phyloP scores from a whole-genome alignment of 192 early-diverging fungal species.

The Podila verticillata region DNA sequence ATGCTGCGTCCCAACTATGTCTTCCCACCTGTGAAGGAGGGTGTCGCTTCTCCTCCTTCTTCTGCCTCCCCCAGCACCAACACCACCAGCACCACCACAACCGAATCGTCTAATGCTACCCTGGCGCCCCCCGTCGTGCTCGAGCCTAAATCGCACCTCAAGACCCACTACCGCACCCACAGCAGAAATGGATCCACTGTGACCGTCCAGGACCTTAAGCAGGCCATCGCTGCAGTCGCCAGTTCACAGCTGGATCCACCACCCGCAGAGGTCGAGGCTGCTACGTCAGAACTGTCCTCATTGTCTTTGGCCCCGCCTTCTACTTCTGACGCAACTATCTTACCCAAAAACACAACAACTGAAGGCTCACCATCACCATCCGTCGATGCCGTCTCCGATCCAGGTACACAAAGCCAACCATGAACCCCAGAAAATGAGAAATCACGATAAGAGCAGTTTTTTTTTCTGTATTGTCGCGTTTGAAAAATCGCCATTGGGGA shows the following conservation, averaged over 20 bases:
- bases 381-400: neutral
- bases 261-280: neutral
- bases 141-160: constrained; percentile 28
- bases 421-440: neutral
- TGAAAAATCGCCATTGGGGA: too few species aligned
- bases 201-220: constrained; percentile 47
- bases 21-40: constrained; percentile 1
- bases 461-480: too few species aligned
- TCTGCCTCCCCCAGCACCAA: neutral
- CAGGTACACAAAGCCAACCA: neutral
- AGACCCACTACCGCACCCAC: constrained; percentile 50
- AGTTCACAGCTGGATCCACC: constrained; percentile 19
- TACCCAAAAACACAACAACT: neutral
- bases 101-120: neutral
- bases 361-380: neutral
- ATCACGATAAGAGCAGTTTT: neutral
- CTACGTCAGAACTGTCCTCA: neutral
- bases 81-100: neutral
- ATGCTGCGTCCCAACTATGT: constrained; percentile 1
- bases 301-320: neutral
- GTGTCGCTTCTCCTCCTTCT: neutral
- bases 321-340: neutral
- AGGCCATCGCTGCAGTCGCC: constrained; percentile 44
- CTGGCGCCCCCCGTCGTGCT: neutral
- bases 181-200: constrained; percentile 47